Base-by-base conservation (phyloP, 2,329 filamentous ascomycete genomes). In the Penicillium sp. region DNA sequence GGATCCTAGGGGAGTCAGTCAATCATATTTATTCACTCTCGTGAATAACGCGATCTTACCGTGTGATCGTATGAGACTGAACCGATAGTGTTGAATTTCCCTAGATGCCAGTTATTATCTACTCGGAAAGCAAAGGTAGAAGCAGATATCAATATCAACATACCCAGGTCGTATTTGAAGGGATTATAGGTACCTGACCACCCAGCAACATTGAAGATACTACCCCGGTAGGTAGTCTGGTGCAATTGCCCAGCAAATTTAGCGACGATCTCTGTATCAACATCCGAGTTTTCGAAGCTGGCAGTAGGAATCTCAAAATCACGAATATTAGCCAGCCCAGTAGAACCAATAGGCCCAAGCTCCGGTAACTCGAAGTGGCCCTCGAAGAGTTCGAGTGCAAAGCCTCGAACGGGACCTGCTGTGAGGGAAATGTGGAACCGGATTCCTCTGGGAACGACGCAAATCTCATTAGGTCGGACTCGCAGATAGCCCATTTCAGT, bases 51-150 rank as follows among this genome's bases (percentile, higher is more conserved):
- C 4, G 8, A 26, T 22, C 28, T 22, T 22, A 51, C 48, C 7
- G 30, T 30, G 30, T 35, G 28, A 51, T 51, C 48, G 3, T 51
- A 35, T 22, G 48, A 35, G 28, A 51, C n/a, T 4, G 48, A 51
- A 13, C 48, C 48, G n/a, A 35, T 33, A 4, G 48, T 51, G 30
- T 51, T 51, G 48, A 51, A 51, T 51, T 51, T 51, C 4, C 48
- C 28, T 35, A 35, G 3, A 35, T 35, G 11, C n/a, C 4, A 35
- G 4, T 6, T 14, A 4, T 35, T 25, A 51, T 28, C 7, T 35
- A 8, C n/a, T 3, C 3, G 3, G 30, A 33, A 33, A 33, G 30
- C 10, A 33, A 33, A 33, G 8, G 1, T 11, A 33, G 30, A 51
- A 7, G 26, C 8, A 16, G 19, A 10, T 22, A 4, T 33, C 14